Evolutionary conservation across 257 asterid species (phyloP), one percentile per base, ranked within the genome.

Genomic region (Ocimum tenuiflorum): DNA sequence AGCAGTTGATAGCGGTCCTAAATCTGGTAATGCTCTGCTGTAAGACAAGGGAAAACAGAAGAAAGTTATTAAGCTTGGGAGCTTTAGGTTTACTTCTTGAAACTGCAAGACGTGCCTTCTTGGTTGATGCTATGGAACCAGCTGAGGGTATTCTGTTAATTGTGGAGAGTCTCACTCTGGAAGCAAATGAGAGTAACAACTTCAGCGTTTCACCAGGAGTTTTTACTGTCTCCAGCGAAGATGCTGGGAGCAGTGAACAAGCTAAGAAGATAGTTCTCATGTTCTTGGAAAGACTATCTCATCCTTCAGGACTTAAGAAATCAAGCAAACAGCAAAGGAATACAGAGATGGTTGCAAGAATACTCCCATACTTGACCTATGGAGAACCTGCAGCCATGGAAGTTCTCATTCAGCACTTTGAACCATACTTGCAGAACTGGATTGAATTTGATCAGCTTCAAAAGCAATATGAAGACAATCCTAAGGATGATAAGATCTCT

Each of bases 361-460:
- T 94, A 75, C 82, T 94, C 74, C 99, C 99, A 13, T 90, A 86
- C 87, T 76, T 94, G 84, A 94, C 99, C 20, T 94, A 94, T 27
- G 99, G 99, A 52, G 97, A 94, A 75, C 92, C 96, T 54, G 94
- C 80, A n/a, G 99, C 99, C 20, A 94, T 94, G 97, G 99, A 94
- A 58, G 96, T 87, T 57, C 95, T 94, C 46, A 79, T 94, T 67
- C 95, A 86, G 82, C 99, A 94, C 87, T 94, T 94, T 65, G 85
- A 90, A 71, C 99, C 96, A 3, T 88, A 82, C 84, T 77, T 94
- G 59, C 80, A 78, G 83, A 85, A 88, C 69, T 94, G 97, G 99
- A 65, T 71, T 67, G 91, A 86, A 73, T 86, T 86, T 78, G 97
- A 94, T 75, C 75, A 76, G 78, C 79, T 89, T 70, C 91, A 90